Conservation (phyloP, 148 eudicot genomes). For the Linanthus parryae region DNA sequence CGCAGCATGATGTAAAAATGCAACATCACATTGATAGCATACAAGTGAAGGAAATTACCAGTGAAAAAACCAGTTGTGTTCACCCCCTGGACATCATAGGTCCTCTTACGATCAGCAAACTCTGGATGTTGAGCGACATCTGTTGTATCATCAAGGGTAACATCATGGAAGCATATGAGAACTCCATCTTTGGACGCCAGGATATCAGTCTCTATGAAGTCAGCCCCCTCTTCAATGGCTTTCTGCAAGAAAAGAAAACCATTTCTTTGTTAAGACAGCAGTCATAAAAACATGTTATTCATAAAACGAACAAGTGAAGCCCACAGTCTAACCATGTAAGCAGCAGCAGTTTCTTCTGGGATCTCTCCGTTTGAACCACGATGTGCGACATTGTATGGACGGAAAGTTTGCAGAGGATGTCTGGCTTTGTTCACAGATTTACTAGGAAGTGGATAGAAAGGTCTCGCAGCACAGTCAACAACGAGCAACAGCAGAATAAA, state of each 20-base stretch:
- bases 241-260: conserved; percentile 46
- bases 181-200: conserved; percentile 53
- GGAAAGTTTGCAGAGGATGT: conserved; percentile 77
- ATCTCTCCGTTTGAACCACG: conserved; percentile 96
- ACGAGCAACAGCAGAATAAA: conserved; percentile 51
- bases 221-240: conserved; percentile 95
- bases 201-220: conserved; percentile 87
- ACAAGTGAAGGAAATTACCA: conserved; percentile 28
- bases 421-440: conserved; percentile 32
- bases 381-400: conserved; percentile 84
- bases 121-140: conserved; percentile 64
- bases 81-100: conserved; percentile 74
- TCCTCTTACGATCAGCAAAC: conserved; percentile 69
- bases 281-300: background rate
- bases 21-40: background rate
- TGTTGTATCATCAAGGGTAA: conserved; percentile 65
- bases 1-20: background rate
- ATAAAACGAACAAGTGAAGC: too few species aligned
- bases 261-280: conserved; percentile 1
- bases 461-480: conserved; percentile 59
- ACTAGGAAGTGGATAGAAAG: conserved; percentile 71
- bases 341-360: conserved; percentile 91
- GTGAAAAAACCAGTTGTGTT: conserved; percentile 70
- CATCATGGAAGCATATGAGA: conserved; percentile 61
- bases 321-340: conserved; percentile 53